These are phyloP conservation scores for Ambrosia trifida DNA, from an alignment of 129 eudicot species.

Conservation along the genomic window DNA sequence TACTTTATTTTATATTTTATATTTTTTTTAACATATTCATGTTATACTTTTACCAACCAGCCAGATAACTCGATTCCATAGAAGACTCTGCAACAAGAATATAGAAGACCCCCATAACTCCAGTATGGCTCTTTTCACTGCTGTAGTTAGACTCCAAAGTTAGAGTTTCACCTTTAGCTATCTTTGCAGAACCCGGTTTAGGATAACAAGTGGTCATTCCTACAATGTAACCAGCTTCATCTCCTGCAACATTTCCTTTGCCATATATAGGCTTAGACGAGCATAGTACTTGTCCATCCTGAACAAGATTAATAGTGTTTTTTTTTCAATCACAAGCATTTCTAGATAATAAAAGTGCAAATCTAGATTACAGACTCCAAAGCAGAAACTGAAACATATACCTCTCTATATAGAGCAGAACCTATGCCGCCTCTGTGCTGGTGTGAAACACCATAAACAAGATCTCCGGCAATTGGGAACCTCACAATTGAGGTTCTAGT, in stretches of 20 bases:
- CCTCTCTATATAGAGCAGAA: constrained; percentile 59
- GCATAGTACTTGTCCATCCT: constrained; percentile 74
- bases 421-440: constrained; percentile 74
- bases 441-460: constrained; percentile 72
- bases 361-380: not conserved
- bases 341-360: not conserved
- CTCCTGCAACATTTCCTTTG: constrained; percentile 61
- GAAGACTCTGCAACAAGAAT: constrained; percentile 56
- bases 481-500: constrained; percentile 36
- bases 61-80: constrained; percentile 15
- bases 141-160: constrained; percentile 66
- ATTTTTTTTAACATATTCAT: constrained; percentile 12
- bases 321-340: not conserved
- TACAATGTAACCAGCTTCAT: constrained; percentile 76
- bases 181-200: constrained; percentile 59
- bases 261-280: constrained; percentile 66
- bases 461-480: constrained; percentile 62
- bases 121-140: constrained; percentile 49
- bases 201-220: constrained; percentile 94
- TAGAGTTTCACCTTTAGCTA: constrained; percentile 52
- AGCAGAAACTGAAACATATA: constrained; percentile 13
- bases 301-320: not conserved
- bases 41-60: constrained; percentile 9
- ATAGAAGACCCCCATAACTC: constrained; percentile 90
- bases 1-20: constrained; percentile 13